Base-by-base conservation (phyloP, 768 basidiomycete genomes). In the Macrolepiota albuminosa region DNA sequence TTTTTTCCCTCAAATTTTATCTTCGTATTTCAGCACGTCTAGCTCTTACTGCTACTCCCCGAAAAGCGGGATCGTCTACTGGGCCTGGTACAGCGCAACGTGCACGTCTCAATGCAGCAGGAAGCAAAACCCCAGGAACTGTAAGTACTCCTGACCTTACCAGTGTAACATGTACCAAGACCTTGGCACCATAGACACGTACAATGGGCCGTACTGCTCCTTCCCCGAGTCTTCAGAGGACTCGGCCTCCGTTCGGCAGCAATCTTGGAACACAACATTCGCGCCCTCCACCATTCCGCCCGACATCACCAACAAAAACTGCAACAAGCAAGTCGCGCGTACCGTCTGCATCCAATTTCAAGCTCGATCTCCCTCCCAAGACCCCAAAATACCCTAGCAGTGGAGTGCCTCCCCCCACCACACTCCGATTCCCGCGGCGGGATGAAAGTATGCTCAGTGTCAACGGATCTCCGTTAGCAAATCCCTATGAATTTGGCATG, bases 381-480 rank as follows among this genome's bases (percentile, higher is more conserved):
- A 80, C 83, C 10, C 82, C 83, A 49, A 75, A 70, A 60, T 88
- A 75, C 64, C 84, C 85, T 37, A 67, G 76, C 37, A 67, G 65
- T 50, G 58, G 39, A 45, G 61, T 66, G 37, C 75, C 73, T 24
- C 70, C 73, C 46, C 71, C 80, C 18, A 69, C 79, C 21, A 45
- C 63, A 4, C 75, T 87, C 50, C 85, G 91, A 29, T 77, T 86
- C 68, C 87, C 89, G 11, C 82, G 88, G 45, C 83, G 79, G 63
- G 84, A 91, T 66, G 92, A 94, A 71, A 84, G 78, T 66, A 84
- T 93, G 83, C 78, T 93, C 53, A 90, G 90, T 66, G 72, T 88
- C 21, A 93, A 94, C 61, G 92, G 92, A 4, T 91, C 89, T 0
- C 92, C 92, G 0, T 78, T 93, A 18, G 84, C 86, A 18, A 92